Percentiles rank a stretch among this genome's conserved stretches.
These are phyloP conservation scores for Piper longum DNA, from an alignment of 164 flowering plant genomes.

Conservation along the genomic window DNA sequence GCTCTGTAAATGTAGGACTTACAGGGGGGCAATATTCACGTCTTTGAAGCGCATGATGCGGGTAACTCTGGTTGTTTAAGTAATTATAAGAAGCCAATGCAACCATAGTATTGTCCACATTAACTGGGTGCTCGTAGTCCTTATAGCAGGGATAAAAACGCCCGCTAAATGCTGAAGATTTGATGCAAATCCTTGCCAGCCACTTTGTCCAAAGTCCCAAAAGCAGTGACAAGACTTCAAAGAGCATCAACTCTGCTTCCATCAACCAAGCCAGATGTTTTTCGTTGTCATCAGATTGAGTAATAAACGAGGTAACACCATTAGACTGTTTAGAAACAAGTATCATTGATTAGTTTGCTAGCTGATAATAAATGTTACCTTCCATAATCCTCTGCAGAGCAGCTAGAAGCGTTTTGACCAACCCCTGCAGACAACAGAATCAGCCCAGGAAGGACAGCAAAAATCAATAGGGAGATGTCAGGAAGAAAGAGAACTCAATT, in stretches of 20 bases:
- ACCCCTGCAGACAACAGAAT: slow-evolving; percentile 35
- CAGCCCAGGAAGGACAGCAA: neutral
- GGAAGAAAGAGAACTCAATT: too few relatives aligned
- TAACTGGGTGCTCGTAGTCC: slow-evolving; percentile 1
- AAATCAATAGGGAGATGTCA: neutral
- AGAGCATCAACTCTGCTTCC: slow-evolving; percentile 69
- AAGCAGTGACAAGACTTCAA: slow-evolving; percentile 70
- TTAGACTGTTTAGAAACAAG: neutral
- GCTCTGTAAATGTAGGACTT: neutral
- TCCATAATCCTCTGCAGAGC: slow-evolving; percentile 77
- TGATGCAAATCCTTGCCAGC: slow-evolving; percentile 70
- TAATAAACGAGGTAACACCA: neutral
- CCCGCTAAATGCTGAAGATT: slow-evolving; percentile 40
- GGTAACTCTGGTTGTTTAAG: slow-evolving; percentile 13
- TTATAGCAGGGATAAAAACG: slow-evolving; percentile 51
- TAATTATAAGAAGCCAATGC: slow-evolving; percentile 9
- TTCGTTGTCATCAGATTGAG: neutral
- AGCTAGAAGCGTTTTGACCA: slow-evolving; percentile 51
- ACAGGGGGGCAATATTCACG: slow-evolving; percentile 56
- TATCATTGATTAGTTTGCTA: neutral
- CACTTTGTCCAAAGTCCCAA: slow-evolving; percentile 71
- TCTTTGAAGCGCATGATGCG: slow-evolving; percentile 6
- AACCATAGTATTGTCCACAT: neutral
- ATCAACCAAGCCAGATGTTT: slow-evolving; percentile 2
- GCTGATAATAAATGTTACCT: slow-evolving; percentile 24